Evolutionary conservation across 2,329 filamentous ascomycete species (phyloP).

Genomic region (Colletotrichum somersetense): DNA sequence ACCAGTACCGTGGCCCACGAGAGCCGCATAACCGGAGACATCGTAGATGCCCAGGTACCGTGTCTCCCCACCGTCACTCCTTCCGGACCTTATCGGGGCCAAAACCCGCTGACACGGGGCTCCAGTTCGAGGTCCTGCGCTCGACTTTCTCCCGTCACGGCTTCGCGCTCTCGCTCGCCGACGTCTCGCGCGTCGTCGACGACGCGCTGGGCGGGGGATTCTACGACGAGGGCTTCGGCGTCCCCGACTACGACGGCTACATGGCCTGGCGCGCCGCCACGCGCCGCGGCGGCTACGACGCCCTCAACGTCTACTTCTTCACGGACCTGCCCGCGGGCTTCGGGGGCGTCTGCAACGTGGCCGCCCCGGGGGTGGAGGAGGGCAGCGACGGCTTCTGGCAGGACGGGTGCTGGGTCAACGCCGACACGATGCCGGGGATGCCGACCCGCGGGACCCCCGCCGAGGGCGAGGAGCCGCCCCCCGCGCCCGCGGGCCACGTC

Average conservation of each 20-base stretch:
- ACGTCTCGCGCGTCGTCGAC: slow-evolving; percentile 36
- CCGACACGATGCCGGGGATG: slow-evolving; percentile 54
- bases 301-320: slow-evolving; percentile 61
- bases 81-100: background rate
- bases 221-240: slow-evolving; percentile 28
- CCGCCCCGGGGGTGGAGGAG: slow-evolving; percentile 48
- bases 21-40: slow-evolving; percentile 24
- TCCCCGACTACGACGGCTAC: slow-evolving; percentile 34
- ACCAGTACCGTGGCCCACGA: slow-evolving; percentile 62
- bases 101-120: background rate
- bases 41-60: slow-evolving; percentile 29
- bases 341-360: slow-evolving; percentile 53
- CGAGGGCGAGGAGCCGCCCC: background rate
- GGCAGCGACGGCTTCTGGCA: slow-evolving; percentile 52
- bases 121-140: slow-evolving; percentile 33
- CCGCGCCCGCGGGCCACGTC: slow-evolving; percentile 45
- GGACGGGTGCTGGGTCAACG: slow-evolving; percentile 57
- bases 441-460: slow-evolving; percentile 48
- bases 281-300: slow-evolving; percentile 58
- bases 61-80: background rate
- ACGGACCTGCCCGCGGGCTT: slow-evolving; percentile 27
- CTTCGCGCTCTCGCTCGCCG: slow-evolving; percentile 33
- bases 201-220: slow-evolving; percentile 31
- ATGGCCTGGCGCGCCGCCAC: slow-evolving; percentile 48
- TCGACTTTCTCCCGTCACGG: slow-evolving; percentile 34